Percentiles rank a stretch among this genome's conserved stretches.
Evolutionary conservation across 2,329 filamentous ascomycete genomes (phyloP).

Genomic region (Emydomyces testavorans): DNA sequence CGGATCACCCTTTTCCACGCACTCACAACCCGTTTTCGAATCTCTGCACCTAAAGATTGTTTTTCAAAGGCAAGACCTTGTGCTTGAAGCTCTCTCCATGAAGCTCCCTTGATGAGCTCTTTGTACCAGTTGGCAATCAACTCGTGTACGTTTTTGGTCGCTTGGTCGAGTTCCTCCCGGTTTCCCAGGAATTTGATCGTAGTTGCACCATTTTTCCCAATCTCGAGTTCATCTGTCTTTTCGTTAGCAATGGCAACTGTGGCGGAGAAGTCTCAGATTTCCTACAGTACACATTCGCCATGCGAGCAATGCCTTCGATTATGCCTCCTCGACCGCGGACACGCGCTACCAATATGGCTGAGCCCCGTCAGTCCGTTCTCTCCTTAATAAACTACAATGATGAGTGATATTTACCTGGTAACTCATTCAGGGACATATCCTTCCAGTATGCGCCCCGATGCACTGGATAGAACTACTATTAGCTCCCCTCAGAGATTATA

Average conservation of each 20-base stretch:
- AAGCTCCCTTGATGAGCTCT: background rate
- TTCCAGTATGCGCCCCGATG: slow-evolving; percentile 15
- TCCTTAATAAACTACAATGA: background rate
- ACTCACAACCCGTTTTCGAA: background rate
- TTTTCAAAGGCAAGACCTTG: background rate
- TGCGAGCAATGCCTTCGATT: background rate
- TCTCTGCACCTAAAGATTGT: background rate
- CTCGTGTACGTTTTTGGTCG: slow-evolving; percentile 1
- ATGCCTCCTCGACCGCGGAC: background rate
- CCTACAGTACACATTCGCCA: slow-evolving; percentile 7
- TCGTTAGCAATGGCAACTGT: slow-evolving; percentile 1
- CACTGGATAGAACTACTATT: slow-evolving; percentile 8
- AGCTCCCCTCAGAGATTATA: background rate
- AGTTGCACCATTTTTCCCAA: background rate
- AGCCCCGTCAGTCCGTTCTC: background rate
- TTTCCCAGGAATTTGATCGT: slow-evolving; percentile 9
- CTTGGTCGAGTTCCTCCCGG: background rate
- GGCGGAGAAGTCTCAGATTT: background rate
- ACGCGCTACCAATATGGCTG: slow-evolving; percentile 7
- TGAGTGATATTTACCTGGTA: slow-evolving; percentile 10
- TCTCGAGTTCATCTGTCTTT: slow-evolving; percentile 8
- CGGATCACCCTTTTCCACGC: background rate
- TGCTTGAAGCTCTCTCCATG: background rate
- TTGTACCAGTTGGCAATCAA: slow-evolving; percentile 6
- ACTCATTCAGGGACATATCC: slow-evolving; percentile 12